These are phyloP conservation scores for Astrothelium macrocarpum DNA, from an alignment of 495 filamentous ascomycete species.

Conservation along the genomic window DNA sequence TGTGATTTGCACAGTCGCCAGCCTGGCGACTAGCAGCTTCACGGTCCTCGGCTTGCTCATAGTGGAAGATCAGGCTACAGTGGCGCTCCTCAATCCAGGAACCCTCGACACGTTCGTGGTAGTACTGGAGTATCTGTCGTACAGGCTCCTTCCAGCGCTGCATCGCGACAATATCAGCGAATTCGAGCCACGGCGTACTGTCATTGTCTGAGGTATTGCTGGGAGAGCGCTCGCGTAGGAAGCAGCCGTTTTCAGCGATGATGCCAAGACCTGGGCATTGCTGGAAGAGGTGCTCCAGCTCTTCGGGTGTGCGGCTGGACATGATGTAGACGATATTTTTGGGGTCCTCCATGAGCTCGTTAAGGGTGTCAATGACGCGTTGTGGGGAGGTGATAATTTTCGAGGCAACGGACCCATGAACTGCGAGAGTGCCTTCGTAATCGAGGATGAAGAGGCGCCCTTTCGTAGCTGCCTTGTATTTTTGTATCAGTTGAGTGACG, in stretches of 20 bases:
- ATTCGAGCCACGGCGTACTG: slow-evolving; percentile 50
- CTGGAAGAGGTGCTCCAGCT: slow-evolving; percentile 76
- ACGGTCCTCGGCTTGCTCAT: slow-evolving; percentile 68
- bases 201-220: slow-evolving; percentile 35
- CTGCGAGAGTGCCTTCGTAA: slow-evolving; percentile 83
- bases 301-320: slow-evolving; percentile 74
- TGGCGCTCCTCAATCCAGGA: slow-evolving; percentile 77
- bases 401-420: slow-evolving; percentile 66
- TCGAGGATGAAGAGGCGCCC: slow-evolving; percentile 74
- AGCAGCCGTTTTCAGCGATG: slow-evolving; percentile 90
- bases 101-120: slow-evolving; percentile 76
- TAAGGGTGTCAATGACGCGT: slow-evolving; percentile 68
- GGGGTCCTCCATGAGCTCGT: slow-evolving; percentile 65
- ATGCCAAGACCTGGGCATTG: slow-evolving; percentile 68
- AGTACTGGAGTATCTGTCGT: slow-evolving; percentile 68
- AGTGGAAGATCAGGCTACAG: slow-evolving; percentile 81
- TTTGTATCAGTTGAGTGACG: slow-evolving; percentile 47
- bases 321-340: slow-evolving; percentile 87
- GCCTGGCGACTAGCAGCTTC: slow-evolving; percentile 64
- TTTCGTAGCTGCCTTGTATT: slow-evolving; percentile 53
- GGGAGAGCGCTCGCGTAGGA: slow-evolving; percentile 57
- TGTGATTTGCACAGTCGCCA: slow-evolving; percentile 78
- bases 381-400: slow-evolving; percentile 78
- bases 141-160: slow-evolving; percentile 70
- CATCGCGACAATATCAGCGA: slow-evolving; percentile 58